Base-by-base conservation (phyloP, 176 grass and related monocot genomes). In the Carex pumila region DNA sequence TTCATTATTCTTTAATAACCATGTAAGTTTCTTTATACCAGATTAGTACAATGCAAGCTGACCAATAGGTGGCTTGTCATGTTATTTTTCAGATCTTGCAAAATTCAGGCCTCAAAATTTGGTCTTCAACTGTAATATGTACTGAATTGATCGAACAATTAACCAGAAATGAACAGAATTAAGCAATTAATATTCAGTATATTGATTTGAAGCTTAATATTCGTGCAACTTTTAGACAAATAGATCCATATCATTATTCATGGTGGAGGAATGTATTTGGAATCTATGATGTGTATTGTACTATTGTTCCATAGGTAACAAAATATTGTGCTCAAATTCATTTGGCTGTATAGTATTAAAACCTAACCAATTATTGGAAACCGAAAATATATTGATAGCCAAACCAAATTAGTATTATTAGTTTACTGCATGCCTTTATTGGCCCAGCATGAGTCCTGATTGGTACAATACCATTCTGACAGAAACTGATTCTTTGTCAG, bases 1-100 rank as follows among this genome's bases (percentile, higher is more conserved):
- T 32, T 84, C 88, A 36, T 80, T 92, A n/a, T 84, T 90, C 55
- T 86, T 85, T 39, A 80, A 90, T 5, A 72, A 90, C 83, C 87
- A 68, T 55, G 91, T 91, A 79, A 86, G 89, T 47, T 47, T 72
- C 39, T 47, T 72, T 72, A 18, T 71, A 43, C 5, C 17, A 47
- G 6, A 71, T 6, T 19, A 18, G 68, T 71, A 15, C 30, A 67
- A 4, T 34, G 30, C 64, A 67, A 32, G 12, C 30, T 34, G 17
- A 21, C 18, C n/a, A 61, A 61, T 61, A 21, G 17, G 18, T 61
- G 58, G 25, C 32, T 65, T 31, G 8, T 32, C 13, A 30, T 60
- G 15, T n/a, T 60, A 60, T 60, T 60, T 60, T n/a, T 25, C 57
- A 30, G 31, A 65, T 1, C 9, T 65, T 65, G 22, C 62, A 22